A percentile compares a stretch with the other conserved stretches of the same genome.
phyloP scores from a whole-genome alignment of 1,139 yeast genomes.

The Taphrina wiesneri region DNA sequence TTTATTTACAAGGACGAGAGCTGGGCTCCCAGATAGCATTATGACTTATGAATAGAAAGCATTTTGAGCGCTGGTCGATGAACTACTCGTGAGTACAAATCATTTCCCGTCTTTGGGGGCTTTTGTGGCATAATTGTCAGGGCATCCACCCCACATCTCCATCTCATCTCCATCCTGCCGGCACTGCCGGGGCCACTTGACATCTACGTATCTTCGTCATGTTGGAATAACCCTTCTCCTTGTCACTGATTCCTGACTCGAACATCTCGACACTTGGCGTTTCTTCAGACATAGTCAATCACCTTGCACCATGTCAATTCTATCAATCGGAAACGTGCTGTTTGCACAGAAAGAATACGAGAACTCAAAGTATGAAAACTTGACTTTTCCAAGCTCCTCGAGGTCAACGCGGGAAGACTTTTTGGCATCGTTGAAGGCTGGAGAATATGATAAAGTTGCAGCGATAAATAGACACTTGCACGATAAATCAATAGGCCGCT shows the following conservation, averaged over 20 bases:
- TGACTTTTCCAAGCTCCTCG: neutral
- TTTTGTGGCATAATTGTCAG: no score
- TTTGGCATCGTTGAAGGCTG: neutral
- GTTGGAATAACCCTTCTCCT: no score
- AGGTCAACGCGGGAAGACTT: neutral
- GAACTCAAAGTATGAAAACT: neutral
- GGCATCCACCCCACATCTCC: neutral
- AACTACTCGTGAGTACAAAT: no score
- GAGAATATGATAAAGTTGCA: slow-evolving; percentile 1
- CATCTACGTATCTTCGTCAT: neutral
- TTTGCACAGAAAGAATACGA: slow-evolving; percentile 10
- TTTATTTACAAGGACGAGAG: neutral
- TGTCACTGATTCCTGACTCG: no score
- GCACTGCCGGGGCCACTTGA: neutral
- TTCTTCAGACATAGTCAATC: no score
- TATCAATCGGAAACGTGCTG: neutral
- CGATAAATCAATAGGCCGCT: slow-evolving; percentile 21
- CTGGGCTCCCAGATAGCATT: neutral
- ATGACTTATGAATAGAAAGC: slow-evolving; percentile 9
- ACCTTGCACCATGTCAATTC: slow-evolving; percentile 10
- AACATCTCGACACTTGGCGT: no score
- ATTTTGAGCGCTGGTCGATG: neutral
- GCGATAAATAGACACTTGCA: slow-evolving; percentile 26
- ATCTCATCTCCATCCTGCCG: neutral
- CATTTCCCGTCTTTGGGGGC: no score